A percentile compares a stretch with the other conserved stretches of the same genome.
These are phyloP conservation scores for Fragaria vesca DNA, from an alignment of 306 rosid species.

Conservation along the genomic window DNA sequence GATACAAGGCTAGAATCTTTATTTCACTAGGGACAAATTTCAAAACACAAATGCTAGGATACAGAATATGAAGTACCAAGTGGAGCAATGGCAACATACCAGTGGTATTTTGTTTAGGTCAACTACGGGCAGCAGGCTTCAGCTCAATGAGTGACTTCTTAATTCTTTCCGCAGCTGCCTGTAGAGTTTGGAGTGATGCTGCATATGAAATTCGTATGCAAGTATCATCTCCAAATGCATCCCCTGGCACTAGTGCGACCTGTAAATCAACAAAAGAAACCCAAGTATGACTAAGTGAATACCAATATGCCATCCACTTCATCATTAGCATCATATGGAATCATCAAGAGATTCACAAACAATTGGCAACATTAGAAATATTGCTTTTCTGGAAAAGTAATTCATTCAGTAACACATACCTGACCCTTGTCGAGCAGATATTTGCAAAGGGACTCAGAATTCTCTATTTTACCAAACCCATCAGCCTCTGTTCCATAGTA, in stretches of 20 bases:
- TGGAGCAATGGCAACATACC: constrained; percentile 17
- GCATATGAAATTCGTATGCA: constrained; percentile 95
- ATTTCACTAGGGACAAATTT: constrained; percentile 9
- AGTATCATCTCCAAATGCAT: constrained; percentile 82
- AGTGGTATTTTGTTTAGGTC: constrained; percentile 3
- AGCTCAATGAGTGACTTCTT: constrained; percentile 58
- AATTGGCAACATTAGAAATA: not conserved
- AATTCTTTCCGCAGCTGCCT: constrained; percentile 82
- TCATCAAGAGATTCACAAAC: constrained; percentile 1
- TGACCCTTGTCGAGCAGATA: constrained; percentile 81
- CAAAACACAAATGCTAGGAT: constrained; percentile 20
- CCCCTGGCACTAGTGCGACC: constrained; percentile 96
- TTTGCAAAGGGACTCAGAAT: constrained; percentile 82
- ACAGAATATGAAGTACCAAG: constrained; percentile 23
- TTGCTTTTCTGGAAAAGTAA: not conserved
- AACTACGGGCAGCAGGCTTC: constrained; percentile 49
- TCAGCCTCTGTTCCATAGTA: constrained; percentile 78
- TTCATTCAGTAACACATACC: constrained; percentile 39
- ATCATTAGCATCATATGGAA: not conserved
- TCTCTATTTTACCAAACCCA: constrained; percentile 77
- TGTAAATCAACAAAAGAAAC: constrained; percentile 35
- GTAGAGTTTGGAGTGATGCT: constrained; percentile 66
- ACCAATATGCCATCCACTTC: not conserved
- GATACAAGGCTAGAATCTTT: not conserved
- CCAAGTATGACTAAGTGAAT: constrained; percentile 4